Evolutionary conservation across 768 basidiomycete genomes (phyloP).

Genomic region (Sporobolomyces phaffii): DNA sequence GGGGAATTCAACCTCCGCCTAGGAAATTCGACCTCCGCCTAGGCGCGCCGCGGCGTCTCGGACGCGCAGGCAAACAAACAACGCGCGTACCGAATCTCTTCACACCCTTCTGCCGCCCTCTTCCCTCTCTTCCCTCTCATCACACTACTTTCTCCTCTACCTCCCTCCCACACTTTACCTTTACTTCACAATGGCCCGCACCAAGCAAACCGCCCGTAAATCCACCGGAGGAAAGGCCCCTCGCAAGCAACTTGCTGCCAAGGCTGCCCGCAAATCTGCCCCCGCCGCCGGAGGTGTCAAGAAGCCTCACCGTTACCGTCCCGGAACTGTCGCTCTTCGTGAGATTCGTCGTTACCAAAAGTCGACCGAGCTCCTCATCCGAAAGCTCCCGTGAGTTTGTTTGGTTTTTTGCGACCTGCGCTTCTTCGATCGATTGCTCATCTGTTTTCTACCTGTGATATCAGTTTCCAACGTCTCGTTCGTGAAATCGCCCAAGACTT

Average conservation of each 20-base stretch:
- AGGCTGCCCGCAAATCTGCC: constrained; percentile 52
- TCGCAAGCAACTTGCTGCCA: constrained; percentile 52
- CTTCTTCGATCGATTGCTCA: constrained; percentile 55
- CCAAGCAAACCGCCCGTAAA: constrained; percentile 75
- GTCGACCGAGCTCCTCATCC: constrained; percentile 47
- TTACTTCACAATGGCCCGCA: constrained; percentile 47
- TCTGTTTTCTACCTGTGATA: too few relatives aligned
- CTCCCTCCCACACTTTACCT: neutral
- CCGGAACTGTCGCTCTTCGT: constrained; percentile 52
- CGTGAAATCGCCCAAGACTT: constrained; percentile 78
- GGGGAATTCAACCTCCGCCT: neutral
- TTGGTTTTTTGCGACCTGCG: constrained; percentile 48
- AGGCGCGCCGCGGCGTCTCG: neutral
- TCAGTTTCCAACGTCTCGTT: constrained; percentile 60
- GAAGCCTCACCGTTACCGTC: constrained; percentile 80
- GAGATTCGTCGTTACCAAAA: constrained; percentile 51
- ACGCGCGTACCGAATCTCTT: neutral
- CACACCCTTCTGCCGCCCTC: neutral
- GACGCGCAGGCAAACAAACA: neutral
- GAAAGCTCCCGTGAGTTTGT: constrained; percentile 48
- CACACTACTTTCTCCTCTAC: neutral
- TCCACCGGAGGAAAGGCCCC: constrained; percentile 65
- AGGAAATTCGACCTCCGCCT: neutral
- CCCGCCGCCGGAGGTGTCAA: constrained; percentile 91
- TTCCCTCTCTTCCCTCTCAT: neutral